Conservation (phyloP, 1,139 yeast genomes). For the Wickerhamomyces sp. region DNA sequence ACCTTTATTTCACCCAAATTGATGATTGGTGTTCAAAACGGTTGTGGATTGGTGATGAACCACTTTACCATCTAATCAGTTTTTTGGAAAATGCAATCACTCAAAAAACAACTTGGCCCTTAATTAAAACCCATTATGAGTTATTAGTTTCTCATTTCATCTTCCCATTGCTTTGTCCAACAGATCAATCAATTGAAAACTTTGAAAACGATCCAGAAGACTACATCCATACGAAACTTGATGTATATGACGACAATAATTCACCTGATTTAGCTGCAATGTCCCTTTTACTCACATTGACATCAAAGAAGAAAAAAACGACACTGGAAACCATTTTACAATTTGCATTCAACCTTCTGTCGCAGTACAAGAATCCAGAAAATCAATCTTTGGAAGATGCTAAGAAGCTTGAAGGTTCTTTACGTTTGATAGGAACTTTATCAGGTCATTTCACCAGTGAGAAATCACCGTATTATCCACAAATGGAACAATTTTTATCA, state of each 20-base stretch:
- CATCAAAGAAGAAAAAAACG: slow-evolving; percentile 56
- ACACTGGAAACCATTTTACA: slow-evolving; percentile 61
- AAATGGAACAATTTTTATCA: slow-evolving; percentile 67
- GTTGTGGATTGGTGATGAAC: slow-evolving; percentile 66
- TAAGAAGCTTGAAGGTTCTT: slow-evolving; percentile 70
- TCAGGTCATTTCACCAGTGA: slow-evolving; percentile 52
- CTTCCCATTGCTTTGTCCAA: slow-evolving; percentile 74
- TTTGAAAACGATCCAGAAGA: slow-evolving; percentile 91
- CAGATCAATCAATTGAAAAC: slow-evolving; percentile 61
- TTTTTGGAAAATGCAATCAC: slow-evolving; percentile 69
- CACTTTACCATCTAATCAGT: slow-evolving; percentile 60
- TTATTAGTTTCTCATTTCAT: slow-evolving; percentile 66
- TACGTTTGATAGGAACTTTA: slow-evolving; percentile 73
- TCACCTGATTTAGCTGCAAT: slow-evolving; percentile 69
- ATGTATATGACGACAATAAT: slow-evolving; percentile 52
- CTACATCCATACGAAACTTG: slow-evolving; percentile 76
- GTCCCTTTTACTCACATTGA: slow-evolving; percentile 57
- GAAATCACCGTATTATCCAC: slow-evolving; percentile 53
- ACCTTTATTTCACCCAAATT: slow-evolving; percentile 57
- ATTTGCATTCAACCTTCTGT: slow-evolving; percentile 57
- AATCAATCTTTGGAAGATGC: slow-evolving; percentile 54
- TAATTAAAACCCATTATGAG: slow-evolving; percentile 66
- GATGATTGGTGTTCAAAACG: slow-evolving; percentile 65
- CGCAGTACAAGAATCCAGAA: slow-evolving; percentile 29
- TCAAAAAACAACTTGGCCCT: slow-evolving; percentile 64